These are phyloP conservation scores for Phytopythium kandeliae DNA, from an alignment of 352 stramenopile genomes.

Conservation along the genomic window DNA sequence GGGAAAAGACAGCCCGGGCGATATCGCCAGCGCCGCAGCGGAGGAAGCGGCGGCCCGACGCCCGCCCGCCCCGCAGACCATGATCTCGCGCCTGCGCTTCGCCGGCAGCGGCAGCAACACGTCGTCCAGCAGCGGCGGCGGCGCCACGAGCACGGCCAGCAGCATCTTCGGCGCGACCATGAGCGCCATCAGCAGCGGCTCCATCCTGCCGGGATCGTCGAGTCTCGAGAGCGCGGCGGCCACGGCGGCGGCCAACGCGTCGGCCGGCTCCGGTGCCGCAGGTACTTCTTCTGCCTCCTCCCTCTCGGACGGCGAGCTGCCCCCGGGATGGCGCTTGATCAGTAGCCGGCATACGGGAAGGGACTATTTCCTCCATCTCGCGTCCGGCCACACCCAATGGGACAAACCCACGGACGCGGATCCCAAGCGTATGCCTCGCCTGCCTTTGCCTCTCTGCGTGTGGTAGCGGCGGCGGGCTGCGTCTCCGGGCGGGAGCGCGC, in stretches of 20 bases:
- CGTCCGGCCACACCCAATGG: constrained; percentile 65
- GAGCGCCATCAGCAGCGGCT: constrained; percentile 44
- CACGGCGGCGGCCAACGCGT: constrained; percentile 23
- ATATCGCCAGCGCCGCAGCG: no score
- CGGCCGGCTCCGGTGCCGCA: constrained; percentile 15
- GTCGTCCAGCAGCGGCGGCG: constrained; percentile 16
- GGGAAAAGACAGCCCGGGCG: background rate
- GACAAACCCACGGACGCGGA: constrained; percentile 58
- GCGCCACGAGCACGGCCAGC: constrained; percentile 27
- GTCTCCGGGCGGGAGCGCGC: background rate
- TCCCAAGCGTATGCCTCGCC: constrained; percentile 37
- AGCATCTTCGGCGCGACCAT: constrained; percentile 68
- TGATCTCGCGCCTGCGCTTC: constrained; percentile 73
- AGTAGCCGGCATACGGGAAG: constrained; percentile 57
- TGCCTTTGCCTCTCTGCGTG: constrained; percentile 1
- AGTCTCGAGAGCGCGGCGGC: constrained; percentile 34
- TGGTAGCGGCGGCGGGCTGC: background rate
- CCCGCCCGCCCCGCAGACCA: no score
- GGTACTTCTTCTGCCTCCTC: constrained; percentile 11
- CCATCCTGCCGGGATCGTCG: constrained; percentile 34
- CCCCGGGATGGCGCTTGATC: constrained; percentile 59
- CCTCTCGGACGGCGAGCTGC: constrained; percentile 23
- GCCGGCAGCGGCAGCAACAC: constrained; percentile 21
- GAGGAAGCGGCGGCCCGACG: no score
- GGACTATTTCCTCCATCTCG: constrained; percentile 71